Evolutionary conservation across 2,329 filamentous ascomycete genomes (phyloP), one percentile per base, ranked within the genome.

Genomic region (Exophiala sp.): DNA sequence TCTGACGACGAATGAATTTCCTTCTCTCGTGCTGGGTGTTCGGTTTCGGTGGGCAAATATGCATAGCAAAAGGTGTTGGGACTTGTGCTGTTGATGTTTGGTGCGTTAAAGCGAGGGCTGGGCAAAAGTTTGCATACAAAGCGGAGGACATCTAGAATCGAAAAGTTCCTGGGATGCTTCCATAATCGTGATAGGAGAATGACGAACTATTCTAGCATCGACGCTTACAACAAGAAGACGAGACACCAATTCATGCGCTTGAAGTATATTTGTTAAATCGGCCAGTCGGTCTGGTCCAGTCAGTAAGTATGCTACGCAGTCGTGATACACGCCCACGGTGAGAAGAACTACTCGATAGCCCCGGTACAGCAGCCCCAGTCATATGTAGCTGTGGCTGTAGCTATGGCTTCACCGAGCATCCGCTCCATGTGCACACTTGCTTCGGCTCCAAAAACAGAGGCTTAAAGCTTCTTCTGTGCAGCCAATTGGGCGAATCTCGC

Each of bases 111-210:
- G 50, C 50, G 50, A 52, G 37, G 18, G 30, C 27, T 37, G 13
- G 38, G n/a, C 22, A 48, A 52, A 52, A 44, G 42, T 39, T 53
- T 46, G 37, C 39, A 45, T 49, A 42, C 40, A 39, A 43, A 24
- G 46, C 46, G 46, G 41, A 53, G 50, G 46, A 53, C 42, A 49
- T 53, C 35, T 48, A 50, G 46, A 50, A 53, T 14, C 43, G 38
- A 43, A 38, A 32, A 23, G 27, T 27, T 38, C 18, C 24, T 42
- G 23, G 41, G n/a, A 43, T 27, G 21, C 38, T 13, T 41, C 22
- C 14, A 43, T 27, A n/a, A 43, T 27, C 5, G 24, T 27, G 24
- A 14, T 43, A 5, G 21, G 21, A 24, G 22, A 24, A 40, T 19
- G 32, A 27, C 9, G 32, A n/a, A 21, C 14, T 42, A 39, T 51